Percentiles rank a stretch among this genome's conserved stretches.
These are phyloP conservation scores for Apiospora phragmitis DNA, from an alignment of 2,329 filamentous ascomycete genomes.

Conservation along the genomic window DNA sequence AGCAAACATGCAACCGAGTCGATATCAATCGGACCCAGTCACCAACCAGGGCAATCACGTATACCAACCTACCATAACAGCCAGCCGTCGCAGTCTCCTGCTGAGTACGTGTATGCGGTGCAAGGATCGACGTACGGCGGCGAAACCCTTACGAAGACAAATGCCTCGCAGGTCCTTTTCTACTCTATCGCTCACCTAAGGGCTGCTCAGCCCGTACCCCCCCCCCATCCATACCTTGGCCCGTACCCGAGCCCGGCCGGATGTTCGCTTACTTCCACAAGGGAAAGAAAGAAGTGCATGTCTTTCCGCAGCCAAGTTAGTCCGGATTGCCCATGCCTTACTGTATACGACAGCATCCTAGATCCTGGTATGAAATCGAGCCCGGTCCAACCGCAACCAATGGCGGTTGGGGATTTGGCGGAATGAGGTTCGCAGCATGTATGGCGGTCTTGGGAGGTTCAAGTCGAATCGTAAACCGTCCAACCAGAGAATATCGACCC, in stretches of 20 bases:
- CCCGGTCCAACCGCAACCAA: slow-evolving; percentile 9
- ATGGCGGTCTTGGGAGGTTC: too few species aligned
- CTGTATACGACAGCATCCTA: not conserved
- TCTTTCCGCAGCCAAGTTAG: not conserved
- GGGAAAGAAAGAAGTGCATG: not conserved
- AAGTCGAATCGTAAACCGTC: slow-evolving; percentile 17
- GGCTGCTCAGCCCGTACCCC: not conserved
- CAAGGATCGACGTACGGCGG: not conserved
- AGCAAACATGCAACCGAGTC: not conserved
- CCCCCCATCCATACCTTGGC: not conserved
- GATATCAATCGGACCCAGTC: not conserved
- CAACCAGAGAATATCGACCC: slow-evolving; percentile 17
- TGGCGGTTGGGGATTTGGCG: slow-evolving; percentile 8
- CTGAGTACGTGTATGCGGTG: not conserved
- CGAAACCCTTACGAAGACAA: not conserved
- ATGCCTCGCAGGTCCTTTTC: not conserved
- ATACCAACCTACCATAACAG: slow-evolving; percentile 21
- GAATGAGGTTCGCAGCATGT: slow-evolving; percentile 10
- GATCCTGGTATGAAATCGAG: not conserved
- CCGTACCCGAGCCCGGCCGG: slow-evolving; percentile 4
- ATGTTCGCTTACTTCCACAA: not conserved
- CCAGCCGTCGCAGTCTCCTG: not conserved
- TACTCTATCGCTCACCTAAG: not conserved
- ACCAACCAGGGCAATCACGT: slow-evolving; percentile 19
- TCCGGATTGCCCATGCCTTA: not conserved